Percentiles rank a stretch among this genome's conserved stretches.
Conservation (phyloP, 768 basidiomycete species). For the Crepidotus variabilis region DNA sequence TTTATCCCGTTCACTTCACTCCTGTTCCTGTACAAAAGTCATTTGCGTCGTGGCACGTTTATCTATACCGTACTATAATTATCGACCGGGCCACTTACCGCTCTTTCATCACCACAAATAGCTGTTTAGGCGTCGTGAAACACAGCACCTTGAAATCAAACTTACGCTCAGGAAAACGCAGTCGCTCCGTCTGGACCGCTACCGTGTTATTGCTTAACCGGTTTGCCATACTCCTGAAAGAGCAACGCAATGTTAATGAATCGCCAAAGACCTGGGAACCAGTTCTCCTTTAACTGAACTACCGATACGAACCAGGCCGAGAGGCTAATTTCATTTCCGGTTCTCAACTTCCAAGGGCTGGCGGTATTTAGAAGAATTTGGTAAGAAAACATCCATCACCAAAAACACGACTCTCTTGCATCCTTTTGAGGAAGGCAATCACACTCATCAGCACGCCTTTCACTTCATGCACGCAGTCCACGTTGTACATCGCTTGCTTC, state of each 20-base stretch:
- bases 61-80: neutral
- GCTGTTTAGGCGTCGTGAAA: neutral
- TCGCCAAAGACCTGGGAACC: too few relatives aligned
- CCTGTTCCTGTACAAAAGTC: neutral
- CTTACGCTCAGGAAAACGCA: neutral
- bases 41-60: neutral
- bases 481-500: neutral
- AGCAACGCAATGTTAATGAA: too few relatives aligned
- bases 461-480: neutral
- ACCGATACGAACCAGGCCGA: neutral
- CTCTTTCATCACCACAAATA: neutral
- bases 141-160: neutral
- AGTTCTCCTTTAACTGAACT: neutral
- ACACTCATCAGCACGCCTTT: neutral
- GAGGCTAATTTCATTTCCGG: neutral
- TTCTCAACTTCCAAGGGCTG: neutral
- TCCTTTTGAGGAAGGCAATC: neutral
- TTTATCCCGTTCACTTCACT: neutral
- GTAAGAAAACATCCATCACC: neutral
- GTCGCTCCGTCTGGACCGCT: neutral
- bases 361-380: neutral
- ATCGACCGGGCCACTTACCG: neutral
- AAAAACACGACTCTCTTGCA: neutral
- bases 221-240: neutral
- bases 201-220: neutral